These are phyloP conservation scores for Sanghuangporus sanghuang DNA, from an alignment of 1,284 basidiomycete species.

Conservation along the genomic window DNA sequence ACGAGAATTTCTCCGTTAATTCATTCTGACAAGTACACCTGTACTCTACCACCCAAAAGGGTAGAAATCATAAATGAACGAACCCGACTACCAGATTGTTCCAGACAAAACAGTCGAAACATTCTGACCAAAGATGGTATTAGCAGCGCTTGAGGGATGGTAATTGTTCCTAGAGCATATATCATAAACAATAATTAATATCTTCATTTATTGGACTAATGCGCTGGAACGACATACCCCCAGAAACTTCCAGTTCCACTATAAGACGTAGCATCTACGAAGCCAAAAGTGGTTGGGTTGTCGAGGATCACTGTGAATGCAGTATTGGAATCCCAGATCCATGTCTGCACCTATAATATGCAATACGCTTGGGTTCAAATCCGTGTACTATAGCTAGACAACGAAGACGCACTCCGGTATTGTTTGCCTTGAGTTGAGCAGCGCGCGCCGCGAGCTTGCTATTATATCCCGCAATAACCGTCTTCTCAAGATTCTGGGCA, in stretches of 20 bases:
- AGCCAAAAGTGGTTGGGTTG: conserved; percentile 44
- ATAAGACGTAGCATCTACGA: conserved; percentile 45
- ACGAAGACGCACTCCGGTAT: conserved; percentile 36
- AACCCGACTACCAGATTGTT: conserved; percentile 13
- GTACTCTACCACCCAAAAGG: too few species aligned
- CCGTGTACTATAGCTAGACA: neutral
- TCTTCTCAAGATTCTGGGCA: conserved; percentile 37
- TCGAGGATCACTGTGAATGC: conserved; percentile 48
- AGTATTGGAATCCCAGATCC: conserved; percentile 46
- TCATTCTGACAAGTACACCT: too few species aligned
- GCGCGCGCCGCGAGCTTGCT: conserved; percentile 38
- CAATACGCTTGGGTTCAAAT: neutral
- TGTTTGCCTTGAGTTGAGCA: conserved; percentile 34
- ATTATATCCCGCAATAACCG: conserved; percentile 49
- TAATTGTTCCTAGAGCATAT: conserved; percentile 35
- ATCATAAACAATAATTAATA: neutral
- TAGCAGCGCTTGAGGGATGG: conserved; percentile 34
- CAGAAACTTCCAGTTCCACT: conserved; percentile 48
- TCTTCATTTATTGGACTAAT: neutral
- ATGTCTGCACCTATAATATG: conserved; percentile 38
- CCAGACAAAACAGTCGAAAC: conserved; percentile 11
- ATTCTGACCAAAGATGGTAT: conserved; percentile 17
- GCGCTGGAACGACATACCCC: conserved; percentile 36
- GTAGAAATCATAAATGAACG: neutral
- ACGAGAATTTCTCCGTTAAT: too few species aligned